Conservation (phyloP, 2,329 filamentous ascomycete genomes). For the Calonectria pteridis region DNA sequence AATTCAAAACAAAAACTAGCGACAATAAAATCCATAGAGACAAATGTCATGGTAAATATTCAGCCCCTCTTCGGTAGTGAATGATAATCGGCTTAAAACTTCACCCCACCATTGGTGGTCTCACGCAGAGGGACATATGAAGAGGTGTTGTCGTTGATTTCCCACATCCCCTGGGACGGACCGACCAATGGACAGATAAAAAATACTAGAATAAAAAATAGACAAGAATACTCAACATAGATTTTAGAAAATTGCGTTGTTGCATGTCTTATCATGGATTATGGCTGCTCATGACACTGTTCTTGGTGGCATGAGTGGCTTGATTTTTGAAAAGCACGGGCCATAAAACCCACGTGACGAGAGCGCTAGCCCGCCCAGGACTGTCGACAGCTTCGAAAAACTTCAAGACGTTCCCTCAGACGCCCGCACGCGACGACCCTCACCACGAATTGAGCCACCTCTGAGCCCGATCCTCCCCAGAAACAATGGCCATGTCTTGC, state of each 20-base stretch:
- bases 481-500: slow-evolving; percentile 72
- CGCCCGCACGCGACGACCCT: slow-evolving; percentile 46
- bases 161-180: background rate
- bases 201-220: background rate
- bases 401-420: slow-evolving; percentile 51
- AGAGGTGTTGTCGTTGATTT: background rate
- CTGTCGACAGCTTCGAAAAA: slow-evolving; percentile 56
- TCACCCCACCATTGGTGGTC: slow-evolving; percentile 1
- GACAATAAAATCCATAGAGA: background rate
- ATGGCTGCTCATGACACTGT: background rate
- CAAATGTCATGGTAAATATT: background rate
- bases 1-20: background rate
- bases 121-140: background rate
- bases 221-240: background rate
- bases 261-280: background rate
- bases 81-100: background rate
- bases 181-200: background rate
- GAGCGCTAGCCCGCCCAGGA: slow-evolving; percentile 37
- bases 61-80: background rate
- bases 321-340: slow-evolving; percentile 20
- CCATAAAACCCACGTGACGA: slow-evolving; percentile 33
- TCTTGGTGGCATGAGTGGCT: background rate
- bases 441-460: slow-evolving; percentile 43
- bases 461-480: slow-evolving; percentile 42
- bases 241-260: background rate